Base-by-base conservation (phyloP, 2,329 filamentous ascomycete species). In the Polychaeton citri region DNA sequence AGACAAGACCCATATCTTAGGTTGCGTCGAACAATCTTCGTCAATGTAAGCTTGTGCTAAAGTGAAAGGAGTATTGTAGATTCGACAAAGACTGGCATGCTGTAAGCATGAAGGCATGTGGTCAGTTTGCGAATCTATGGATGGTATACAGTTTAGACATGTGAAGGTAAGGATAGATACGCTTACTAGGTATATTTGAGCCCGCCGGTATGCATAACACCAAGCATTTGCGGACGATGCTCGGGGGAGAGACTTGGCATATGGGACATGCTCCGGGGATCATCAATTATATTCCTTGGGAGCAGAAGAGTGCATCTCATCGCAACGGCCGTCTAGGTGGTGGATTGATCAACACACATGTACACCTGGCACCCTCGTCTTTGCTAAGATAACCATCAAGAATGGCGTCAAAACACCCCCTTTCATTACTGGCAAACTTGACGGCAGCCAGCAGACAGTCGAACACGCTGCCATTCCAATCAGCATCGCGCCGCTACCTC, bases 1-100 rank as follows among this genome's bases (percentile, higher is more conserved):
- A 28, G 4, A 28, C 24, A 7, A 28, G 24, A 5, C 24, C 24
- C 24, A 28, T 28, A 15, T 28, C 24, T 12, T 39, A 26, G 24
- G 55, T 56, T 52, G 47, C 51, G 4, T 36, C 47, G 38, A 49
- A 44, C 43, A 49, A 46, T 28, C 44, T 50, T 9, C 32, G 46
- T 34, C 32, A 43, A 8, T 33, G n/a, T n/a, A n/a, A n/a, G n/a
- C n/a, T n/a, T n/a, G n/a, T n/a, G n/a, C n/a, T n/a, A n/a, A n/a
- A n/a, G n/a, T n/a, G n/a, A n/a, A n/a, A n/a, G n/a, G n/a, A n/a
- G n/a, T n/a, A n/a, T n/a, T n/a, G n/a, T n/a, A n/a, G n/a, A n/a
- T n/a, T n/a, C n/a, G n/a, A n/a, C n/a, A 19, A 52, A 54, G 19
- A 19, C 37, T 3, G 33, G 30, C 37, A 38, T 41, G 28, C 5